Evolutionary conservation across 768 basidiomycete species (phyloP).

Genomic region (Pholiota microspora): DNA sequence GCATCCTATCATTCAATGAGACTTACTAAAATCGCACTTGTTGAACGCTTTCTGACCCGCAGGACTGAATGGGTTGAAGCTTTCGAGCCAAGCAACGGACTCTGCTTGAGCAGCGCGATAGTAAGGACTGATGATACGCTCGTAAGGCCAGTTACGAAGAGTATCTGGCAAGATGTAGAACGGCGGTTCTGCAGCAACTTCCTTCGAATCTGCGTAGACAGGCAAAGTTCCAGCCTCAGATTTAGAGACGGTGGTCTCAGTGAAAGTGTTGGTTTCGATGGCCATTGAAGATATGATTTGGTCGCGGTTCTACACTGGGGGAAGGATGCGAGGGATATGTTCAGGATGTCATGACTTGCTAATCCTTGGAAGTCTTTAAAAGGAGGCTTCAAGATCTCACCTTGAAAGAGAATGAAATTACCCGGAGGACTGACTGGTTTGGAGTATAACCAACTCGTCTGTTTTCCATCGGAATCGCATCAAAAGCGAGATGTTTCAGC

Average conservation of each 20-base stretch:
- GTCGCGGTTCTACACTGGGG: background rate
- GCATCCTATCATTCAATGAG: too few species aligned
- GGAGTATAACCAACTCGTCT: background rate
- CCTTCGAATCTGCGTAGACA: background rate
- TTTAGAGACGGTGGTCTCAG: background rate
- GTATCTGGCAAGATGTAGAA: conserved; percentile 10
- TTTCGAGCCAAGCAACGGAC: conserved; percentile 8
- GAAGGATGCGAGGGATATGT: background rate
- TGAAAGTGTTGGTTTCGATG: too few species aligned
- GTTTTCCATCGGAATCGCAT: background rate
- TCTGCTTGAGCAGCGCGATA: conserved; percentile 6
- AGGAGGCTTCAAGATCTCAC: background rate
- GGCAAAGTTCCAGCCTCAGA: background rate
- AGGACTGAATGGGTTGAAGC: conserved; percentile 2
- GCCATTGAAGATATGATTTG: background rate
- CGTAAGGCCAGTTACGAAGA: conserved; percentile 12
- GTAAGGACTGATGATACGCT: conserved; percentile 9
- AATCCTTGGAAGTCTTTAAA: background rate
- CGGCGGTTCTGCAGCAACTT: background rate
- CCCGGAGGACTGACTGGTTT: background rate
- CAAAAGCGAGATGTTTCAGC: background rate
- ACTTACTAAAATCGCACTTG: conserved; percentile 10
- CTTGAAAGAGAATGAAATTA: background rate
- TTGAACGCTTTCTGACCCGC: conserved; percentile 5
- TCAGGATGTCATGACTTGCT: background rate